Evolutionary conservation across 441 rosid species (phyloP), one percentile per base, ranked within the genome.

Genomic region (Mallotus japonicus): DNA sequence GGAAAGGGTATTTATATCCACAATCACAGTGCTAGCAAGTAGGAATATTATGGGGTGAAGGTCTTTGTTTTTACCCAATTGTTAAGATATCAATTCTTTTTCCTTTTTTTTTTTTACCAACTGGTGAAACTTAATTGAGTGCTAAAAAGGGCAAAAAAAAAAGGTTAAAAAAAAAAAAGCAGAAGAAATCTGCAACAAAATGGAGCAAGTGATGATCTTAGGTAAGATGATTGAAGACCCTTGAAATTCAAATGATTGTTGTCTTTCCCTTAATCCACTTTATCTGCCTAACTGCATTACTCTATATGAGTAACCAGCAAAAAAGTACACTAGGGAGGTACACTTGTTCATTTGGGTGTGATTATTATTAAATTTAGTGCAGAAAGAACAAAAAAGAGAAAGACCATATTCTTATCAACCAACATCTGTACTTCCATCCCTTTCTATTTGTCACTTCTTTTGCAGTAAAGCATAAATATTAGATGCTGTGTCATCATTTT

Each of bases 391-490:
- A 11, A 32, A 28, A 13, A 12, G 17, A 65, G 13, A 5, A 14
- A 4, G 6, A 4, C 13, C 1, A 34, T 28, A 8, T 4, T 19
- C 16, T 53, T 8, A 6, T 37, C 66, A 47, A 24, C 56, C 65
- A 44, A 24, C 74, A 71, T n/a, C 15, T 72, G 75, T 51, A 8
- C 68, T 72, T 9, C n/a, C 24, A 57, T 57, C 9, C 4, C 73
- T 58, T 42, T 44, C 37, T 24, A 5, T 10, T 14, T 22, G 2
- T 34, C 47, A 32, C 12, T 44, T 10, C 34, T 6, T 15, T 56
- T 19, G 28, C 22, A 8, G 32, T 56, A 56, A 56, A 56, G 60
- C 28, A 19, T 56, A 56, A 7, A 8, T 56, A 16, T 11, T 2
- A 58, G 17, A 24, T 58, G 40, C 54, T 24, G 40, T 12, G 37